Base-by-base conservation (phyloP, 108 stramenopile genomes). In the Cyclotella distinguenda region DNA sequence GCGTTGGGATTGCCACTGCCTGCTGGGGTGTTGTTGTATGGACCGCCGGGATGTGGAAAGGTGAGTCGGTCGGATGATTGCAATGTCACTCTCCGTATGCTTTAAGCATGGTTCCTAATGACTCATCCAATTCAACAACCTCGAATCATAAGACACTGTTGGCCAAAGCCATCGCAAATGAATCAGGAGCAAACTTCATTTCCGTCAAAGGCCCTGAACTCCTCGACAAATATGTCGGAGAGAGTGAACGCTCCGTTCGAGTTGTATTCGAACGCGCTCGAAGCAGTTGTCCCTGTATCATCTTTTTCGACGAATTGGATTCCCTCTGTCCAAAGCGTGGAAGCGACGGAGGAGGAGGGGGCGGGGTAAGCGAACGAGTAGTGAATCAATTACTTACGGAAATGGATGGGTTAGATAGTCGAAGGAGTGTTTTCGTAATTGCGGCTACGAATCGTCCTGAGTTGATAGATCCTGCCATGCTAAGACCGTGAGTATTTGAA, bases 221-320 rank as follows among this genome's bases (percentile, higher is more conserved):
- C 19, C 75, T 94, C 46, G 89, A 91, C 76, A 94, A 88, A 53
- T 99, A 96, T 62, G 97, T 99, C 9, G 99, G 99, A 19, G 98
- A 99, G 79, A 93, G 91, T 64, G 98, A 99, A 77, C 93, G 85
- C 26, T 88, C 89, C 6, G 97, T 99, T 12, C 86, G 97, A 4
- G 72, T 91, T 35, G 91, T 97, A 0, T 95, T 95, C 69, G 91
- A 91, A 53, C 80, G 89, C 23, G 96, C 97, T 0, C 68, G 94
- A 1, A 79, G 83, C 66, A 89, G 86, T 28, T 83, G 89, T 66
- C 99, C 99, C 15, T 98, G 97, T 66, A 89, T 99, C 10, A 90
- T 99, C 26, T 99, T 99, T 68, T 99, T 99, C 64, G 99, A 99
- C 70, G 99, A 99, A 77, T 80, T 99, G 44, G 98, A 99, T 60